Percentiles rank a stretch among this genome's conserved stretches.
These are phyloP conservation scores for Geosmithia morbida DNA, from an alignment of 2,329 filamentous ascomycete genomes.

Conservation along the genomic window DNA sequence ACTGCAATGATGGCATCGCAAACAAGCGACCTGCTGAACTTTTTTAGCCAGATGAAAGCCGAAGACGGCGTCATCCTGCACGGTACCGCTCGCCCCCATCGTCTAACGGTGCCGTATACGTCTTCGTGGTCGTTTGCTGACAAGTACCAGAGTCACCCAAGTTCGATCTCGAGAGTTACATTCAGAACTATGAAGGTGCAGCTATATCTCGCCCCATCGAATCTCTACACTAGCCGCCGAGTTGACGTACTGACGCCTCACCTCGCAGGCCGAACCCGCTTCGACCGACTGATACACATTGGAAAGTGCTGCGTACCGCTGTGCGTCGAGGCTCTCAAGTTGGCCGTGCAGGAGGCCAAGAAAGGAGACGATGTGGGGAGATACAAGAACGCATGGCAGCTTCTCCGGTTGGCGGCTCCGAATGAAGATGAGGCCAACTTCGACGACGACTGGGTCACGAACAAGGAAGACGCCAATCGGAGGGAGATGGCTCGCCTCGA, in stretches of 20 bases:
- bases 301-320: conserved; percentile 65
- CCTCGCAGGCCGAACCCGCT: conserved; percentile 57
- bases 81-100: conserved; percentile 13
- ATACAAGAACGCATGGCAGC: conserved; percentile 56
- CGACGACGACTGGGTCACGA: conserved; percentile 65
- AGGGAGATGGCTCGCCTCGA: conserved; percentile 65
- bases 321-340: conserved; percentile 64
- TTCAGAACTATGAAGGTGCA: conserved; percentile 73
- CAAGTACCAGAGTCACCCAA: conserved; percentile 54
- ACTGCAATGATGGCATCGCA: background rate
- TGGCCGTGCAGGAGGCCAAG: conserved; percentile 65
- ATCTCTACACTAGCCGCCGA: background rate
- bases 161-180: conserved; percentile 82
- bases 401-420: conserved; percentile 48
- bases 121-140: too few relatives aligned
- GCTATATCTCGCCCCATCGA: background rate
- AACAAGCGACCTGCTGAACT: conserved; percentile 15
- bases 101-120: background rate
- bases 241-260: background rate
- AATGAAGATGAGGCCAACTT: conserved; percentile 50
- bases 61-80: conserved; percentile 31
- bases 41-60: conserved; percentile 30
- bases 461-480: conserved; percentile 50
- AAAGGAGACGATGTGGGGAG: conserved; percentile 55
- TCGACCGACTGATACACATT: conserved; percentile 70